Evolutionary conservation across 169 alveolate species (phyloP), one percentile per base, ranked within the genome.

Genomic region (Eimeria falciformis): DNA sequence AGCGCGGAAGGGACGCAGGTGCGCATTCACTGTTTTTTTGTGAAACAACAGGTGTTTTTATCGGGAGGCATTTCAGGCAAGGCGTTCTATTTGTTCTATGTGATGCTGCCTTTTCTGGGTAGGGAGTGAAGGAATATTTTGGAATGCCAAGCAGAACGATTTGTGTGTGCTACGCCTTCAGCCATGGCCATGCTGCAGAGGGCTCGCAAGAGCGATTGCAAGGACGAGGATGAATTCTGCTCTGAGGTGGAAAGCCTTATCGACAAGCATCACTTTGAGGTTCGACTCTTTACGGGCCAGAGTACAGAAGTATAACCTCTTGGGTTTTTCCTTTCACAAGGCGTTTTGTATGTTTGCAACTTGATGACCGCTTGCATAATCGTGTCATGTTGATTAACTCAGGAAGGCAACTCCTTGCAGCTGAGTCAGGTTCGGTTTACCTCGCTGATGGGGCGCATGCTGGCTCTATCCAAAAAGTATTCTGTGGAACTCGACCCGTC

Each of bases 341-440:
- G 4, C 40, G 40, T 33, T 33, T 33, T 33, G 40, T 33, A 0
- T 33, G 40, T 33, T 33, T 33, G 40, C 40, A 33, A 33, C 40
- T 33, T 1, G 65, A 53, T 53, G 62, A 29, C n/a, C 40, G 79
- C 45, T 37, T 5, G 40, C 2, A 33, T 33, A 33, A 33, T 33
- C 40, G 40, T 82, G 75, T 6, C 33, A 43, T 45, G 58, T 45
- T 40, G 14, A 37, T 68, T 50, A 33, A 2, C 21, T 66, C 62
- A 85, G 92, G 90, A 81, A 37, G 90, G 90, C 75, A 81, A 81
- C 55, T 81, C 90, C 9, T 6, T 81, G 90, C 90, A 81, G 90
- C 27, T 81, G 90, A 81, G 90, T 12, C 77, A 23, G 12, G 90
- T 81, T 37, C 90, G 90, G 77, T 27, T 81, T 40, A 81, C 90